A percentile compares a stretch with the other conserved stretches of the same genome.
Conservation (phyloP, 805 yeast genomes). For the Millerozyma miso region DNA sequence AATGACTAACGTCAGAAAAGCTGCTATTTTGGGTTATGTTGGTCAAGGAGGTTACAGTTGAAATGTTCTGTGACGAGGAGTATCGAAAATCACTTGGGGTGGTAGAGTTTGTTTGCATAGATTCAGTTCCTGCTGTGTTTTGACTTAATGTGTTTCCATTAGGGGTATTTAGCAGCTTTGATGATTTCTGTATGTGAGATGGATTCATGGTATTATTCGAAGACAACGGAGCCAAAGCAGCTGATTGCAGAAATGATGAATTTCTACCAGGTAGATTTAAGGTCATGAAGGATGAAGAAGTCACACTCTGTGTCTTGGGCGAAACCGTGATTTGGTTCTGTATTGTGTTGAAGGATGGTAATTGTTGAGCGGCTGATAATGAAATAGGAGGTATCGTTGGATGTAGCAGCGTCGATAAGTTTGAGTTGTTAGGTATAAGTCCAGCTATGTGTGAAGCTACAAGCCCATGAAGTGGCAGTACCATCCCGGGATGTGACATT, state of each 20-base stretch:
- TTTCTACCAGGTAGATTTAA: slow-evolving; percentile 1
- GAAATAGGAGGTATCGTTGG: not conserved
- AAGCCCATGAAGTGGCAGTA: not conserved
- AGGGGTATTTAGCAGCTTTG: not conserved
- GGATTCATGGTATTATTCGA: slow-evolving; percentile 21
- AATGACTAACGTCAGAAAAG: not conserved
- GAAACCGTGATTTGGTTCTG: slow-evolving; percentile 30
- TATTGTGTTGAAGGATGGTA: slow-evolving; percentile 34
- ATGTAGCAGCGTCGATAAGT: not conserved
- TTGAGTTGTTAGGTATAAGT: not conserved
- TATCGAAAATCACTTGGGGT: not conserved
- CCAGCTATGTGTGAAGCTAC: not conserved
- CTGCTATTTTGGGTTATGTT: not conserved
- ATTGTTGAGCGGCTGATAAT: slow-evolving; percentile 16
- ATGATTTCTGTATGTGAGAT: slow-evolving; percentile 17
- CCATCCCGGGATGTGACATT: slow-evolving; percentile 11
- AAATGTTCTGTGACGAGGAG: not conserved
- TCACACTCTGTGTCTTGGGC: slow-evolving; percentile 12
- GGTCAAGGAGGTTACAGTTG: not conserved
- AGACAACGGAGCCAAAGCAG: not conserved
- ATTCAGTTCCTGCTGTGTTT: not conserved
- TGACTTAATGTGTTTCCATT: not conserved
- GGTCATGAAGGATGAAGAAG: slow-evolving; percentile 6
- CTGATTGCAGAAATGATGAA: not conserved
- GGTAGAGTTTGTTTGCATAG: not conserved